A percentile compares a stretch with the other conserved stretches of the same genome.
phyloP scores from a whole-genome alignment of 805 yeast genomes.

The Kazachstania africana region DNA sequence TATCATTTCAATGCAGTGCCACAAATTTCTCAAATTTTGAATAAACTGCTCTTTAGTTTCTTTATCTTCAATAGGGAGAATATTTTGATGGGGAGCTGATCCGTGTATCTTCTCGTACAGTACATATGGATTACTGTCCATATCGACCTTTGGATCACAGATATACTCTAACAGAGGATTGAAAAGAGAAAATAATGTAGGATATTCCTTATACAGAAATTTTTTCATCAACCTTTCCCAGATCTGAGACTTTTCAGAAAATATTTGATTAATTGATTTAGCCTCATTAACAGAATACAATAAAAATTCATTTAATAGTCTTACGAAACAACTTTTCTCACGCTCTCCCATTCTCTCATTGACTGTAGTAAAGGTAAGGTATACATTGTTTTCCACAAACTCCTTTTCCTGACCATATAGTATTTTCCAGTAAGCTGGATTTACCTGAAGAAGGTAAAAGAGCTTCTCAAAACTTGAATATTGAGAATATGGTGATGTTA shows the following conservation, averaged over 20 bases:
- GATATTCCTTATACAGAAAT: conserved; percentile 30
- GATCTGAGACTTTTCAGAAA: conserved; percentile 20
- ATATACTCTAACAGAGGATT: conserved; percentile 29
- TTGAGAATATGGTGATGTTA: conserved; percentile 5
- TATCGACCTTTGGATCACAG: conserved; percentile 33
- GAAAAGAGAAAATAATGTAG: conserved; percentile 25
- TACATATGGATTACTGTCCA: conserved; percentile 70
- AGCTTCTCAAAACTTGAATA: conserved; percentile 49
- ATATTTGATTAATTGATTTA: conserved; percentile 14
- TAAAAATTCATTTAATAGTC: conserved; percentile 40
- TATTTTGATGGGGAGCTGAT: conserved; percentile 31
- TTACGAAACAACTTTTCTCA: conserved; percentile 59
- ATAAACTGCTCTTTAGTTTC: conserved; percentile 64
- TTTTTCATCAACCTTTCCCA: conserved; percentile 34
- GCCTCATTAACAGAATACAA: conserved; percentile 28
- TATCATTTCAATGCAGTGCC: conserved; percentile 58
- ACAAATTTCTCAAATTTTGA: conserved; percentile 55
- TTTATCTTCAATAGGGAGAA: conserved; percentile 71
- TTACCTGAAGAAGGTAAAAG: conserved; percentile 75
- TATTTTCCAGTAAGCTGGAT: conserved; percentile 57
- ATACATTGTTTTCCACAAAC: conserved; percentile 20
- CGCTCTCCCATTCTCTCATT: conserved; percentile 31
- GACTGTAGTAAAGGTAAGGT: conserved; percentile 19
- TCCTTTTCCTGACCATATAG: conserved; percentile 32
- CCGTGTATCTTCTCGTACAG: conserved; percentile 37